Evolutionary conservation across 148 eudicot genomes (phyloP).

Genomic region (Rhododendron mucronatum): DNA sequence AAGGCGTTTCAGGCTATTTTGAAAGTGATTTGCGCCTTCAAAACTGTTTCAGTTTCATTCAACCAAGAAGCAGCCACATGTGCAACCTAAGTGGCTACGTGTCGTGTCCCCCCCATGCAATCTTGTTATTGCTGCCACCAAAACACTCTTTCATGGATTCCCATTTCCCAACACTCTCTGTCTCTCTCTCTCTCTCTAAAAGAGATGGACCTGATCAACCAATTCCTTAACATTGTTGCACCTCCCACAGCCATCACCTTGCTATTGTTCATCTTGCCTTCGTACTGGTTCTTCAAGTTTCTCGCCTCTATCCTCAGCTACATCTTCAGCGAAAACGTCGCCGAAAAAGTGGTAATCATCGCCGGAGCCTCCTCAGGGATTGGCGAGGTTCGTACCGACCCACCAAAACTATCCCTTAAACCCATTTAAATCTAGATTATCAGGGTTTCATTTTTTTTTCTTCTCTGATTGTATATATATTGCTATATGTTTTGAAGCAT

Average conservation of each 20-base stretch:
- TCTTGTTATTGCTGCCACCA: neutral
- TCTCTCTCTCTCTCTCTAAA: neutral
- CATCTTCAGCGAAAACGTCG: slow-evolving; percentile 26
- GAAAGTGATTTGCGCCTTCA: neutral
- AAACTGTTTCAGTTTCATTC: neutral
- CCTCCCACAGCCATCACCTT: slow-evolving; percentile 26
- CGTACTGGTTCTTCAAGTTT: slow-evolving; percentile 20
- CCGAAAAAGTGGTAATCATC: slow-evolving; percentile 38
- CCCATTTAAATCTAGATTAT: neutral
- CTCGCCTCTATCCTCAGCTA: slow-evolving; percentile 13
- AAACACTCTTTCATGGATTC: neutral
- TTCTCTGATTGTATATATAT: neutral
- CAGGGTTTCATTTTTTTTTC: neutral
- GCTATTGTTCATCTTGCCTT: slow-evolving; percentile 21
- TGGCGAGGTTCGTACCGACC: slow-evolving; percentile 27
- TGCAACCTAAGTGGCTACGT: neutral
- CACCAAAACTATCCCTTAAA: neutral
- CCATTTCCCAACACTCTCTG: neutral
- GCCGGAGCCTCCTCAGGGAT: slow-evolving; percentile 47
- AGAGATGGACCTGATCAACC: neutral
- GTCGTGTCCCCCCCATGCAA: neutral
- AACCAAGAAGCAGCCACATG: neutral
- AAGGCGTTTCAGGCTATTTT: neutral
- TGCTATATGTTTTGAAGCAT: slow-evolving; percentile 16
- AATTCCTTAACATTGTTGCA: slow-evolving; percentile 26